These are phyloP conservation scores for Microdochium trichocladiopsis DNA, from an alignment of 2,329 filamentous ascomycete genomes.

Conservation along the genomic window DNA sequence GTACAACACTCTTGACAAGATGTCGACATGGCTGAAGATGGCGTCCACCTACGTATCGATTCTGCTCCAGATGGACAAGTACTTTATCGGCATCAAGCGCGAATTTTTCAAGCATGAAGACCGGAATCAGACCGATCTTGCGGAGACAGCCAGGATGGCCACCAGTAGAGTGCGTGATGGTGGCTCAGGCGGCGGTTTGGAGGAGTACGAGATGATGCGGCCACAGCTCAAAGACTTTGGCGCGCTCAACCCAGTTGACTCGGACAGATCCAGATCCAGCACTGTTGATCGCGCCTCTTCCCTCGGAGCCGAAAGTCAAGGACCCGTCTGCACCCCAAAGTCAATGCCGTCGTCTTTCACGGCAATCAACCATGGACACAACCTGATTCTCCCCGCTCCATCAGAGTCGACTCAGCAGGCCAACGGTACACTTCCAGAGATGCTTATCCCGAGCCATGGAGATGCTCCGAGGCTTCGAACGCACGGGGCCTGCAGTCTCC, in stretches of 20 bases:
- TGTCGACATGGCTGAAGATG: slow-evolving; percentile 47
- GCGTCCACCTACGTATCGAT: slow-evolving; percentile 47
- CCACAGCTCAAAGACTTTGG: slow-evolving; percentile 36
- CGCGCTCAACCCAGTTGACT: neutral
- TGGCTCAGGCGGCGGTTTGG: slow-evolving; percentile 41
- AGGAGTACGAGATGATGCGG: slow-evolving; percentile 41
- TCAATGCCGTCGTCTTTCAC: neutral
- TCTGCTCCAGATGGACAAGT: slow-evolving; percentile 44
- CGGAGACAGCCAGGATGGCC: neutral
- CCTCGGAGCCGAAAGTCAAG: neutral
- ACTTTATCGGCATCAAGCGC: slow-evolving; percentile 41
- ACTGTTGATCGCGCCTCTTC: neutral
- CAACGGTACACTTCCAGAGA: neutral
- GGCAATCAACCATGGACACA: neutral
- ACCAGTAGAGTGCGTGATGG: slow-evolving; percentile 26
- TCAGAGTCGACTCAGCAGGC: neutral
- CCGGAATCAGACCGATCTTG: slow-evolving; percentile 18
- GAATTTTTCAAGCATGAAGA: slow-evolving; percentile 32
- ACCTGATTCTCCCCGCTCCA: neutral
- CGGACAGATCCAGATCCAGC: neutral
- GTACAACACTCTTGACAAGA: slow-evolving; percentile 40
- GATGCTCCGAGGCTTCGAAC: neutral
- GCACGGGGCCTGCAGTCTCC: neutral
- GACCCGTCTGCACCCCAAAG: neutral
- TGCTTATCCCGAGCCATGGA: neutral